Evolutionary conservation across 495 filamentous ascomycete species (phyloP), one percentile per base, ranked within the genome.

Genomic region (Apiosordaria backusii): DNA sequence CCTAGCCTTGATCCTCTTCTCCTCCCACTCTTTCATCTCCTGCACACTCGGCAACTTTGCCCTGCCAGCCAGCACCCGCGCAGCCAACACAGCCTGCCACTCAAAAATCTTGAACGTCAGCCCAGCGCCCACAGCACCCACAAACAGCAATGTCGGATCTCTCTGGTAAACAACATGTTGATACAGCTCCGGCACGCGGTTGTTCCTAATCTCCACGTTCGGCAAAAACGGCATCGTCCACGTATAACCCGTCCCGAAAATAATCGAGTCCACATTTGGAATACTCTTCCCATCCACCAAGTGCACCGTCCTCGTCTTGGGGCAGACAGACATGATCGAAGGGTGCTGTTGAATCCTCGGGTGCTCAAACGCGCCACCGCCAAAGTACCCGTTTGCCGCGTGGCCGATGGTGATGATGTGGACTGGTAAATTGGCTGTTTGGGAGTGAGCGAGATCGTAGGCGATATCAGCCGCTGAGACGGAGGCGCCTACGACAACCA

Each of bases 401-500:
- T 69, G 63, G 3, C 76, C 75, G 23, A 74, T 67, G 15, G 70
- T 72, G 64, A 74, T 70, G 35, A 70, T 64, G 29, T 80, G 72
- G 6, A 80, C 70, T 1, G 76, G 75, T 0, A 62, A 67, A n/a
- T 71, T 52, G 13, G 70, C 74, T 6, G 73, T 73, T 5, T 68
- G 72, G 29, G 68, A 70, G 35, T 68, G 50, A 1, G 69, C 66
- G 58, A 94, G 89, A 67, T 94, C 90, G n/a, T 82, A 79, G 23
- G 86, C 87, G 65, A 93, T 91, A 72, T 94, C 91, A 40, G 88
- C 75, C 24, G 87, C 91, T 1, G 90, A 92, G 16, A 89, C 87
- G 4, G 85, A 86, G 66, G 84, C 88, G 45, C 91, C 91, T 0
- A 94, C 85, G 0, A 92, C 82, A 18, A 94, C 77, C 4, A 90